Base-by-base conservation (phyloP, 2,329 filamentous ascomycete species). In the Colletotrichum filicis region DNA sequence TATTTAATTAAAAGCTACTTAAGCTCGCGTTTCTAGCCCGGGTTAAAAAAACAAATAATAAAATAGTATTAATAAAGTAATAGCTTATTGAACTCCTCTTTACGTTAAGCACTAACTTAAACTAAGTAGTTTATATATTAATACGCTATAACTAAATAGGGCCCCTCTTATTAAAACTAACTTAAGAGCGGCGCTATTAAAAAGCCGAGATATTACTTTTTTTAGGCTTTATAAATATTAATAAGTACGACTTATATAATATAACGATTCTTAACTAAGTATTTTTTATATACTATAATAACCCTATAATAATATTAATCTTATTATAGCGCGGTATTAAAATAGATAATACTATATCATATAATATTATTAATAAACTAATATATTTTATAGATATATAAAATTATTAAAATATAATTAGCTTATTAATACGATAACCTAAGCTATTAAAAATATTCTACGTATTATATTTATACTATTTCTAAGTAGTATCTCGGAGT, bases 361-460 rank as follows among this genome's bases (percentile, higher is more conserved):
- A 4, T 7, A 12, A 5, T 8, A 22, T 68, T 24, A 19, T 68
- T 2, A 9, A 9, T 6, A 56, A 56, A 46, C 46, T 61, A 1
- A 57, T 6, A 12, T 28, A 14, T 14, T 30, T 42, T 4, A 30
- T 7, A 4, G 16, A 61, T 11, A 14, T 6, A 4, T 2, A 12
- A 52, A 16, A 67, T 28, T 0, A 61, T n/a, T 61, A 5, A 55
- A 26, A 16, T 24, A 16, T 61, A 5, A 55, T 53, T 3, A 61
- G 24, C 28, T 14, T 59, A 14, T 26, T 67, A 9, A 42, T 8
- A 2, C 3, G 4, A 22, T 46, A 67, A 16, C 57, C 12, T n/a
- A 56, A 61, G 65, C 22, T 67, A 5, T 61, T 67, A 14, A 61
- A 26, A 12, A 30, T 67, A 53, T 60, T 67, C 24, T 7, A 67